Conservation (phyloP, 176 grass and related monocot genomes). For the Musa schizocarpa region DNA sequence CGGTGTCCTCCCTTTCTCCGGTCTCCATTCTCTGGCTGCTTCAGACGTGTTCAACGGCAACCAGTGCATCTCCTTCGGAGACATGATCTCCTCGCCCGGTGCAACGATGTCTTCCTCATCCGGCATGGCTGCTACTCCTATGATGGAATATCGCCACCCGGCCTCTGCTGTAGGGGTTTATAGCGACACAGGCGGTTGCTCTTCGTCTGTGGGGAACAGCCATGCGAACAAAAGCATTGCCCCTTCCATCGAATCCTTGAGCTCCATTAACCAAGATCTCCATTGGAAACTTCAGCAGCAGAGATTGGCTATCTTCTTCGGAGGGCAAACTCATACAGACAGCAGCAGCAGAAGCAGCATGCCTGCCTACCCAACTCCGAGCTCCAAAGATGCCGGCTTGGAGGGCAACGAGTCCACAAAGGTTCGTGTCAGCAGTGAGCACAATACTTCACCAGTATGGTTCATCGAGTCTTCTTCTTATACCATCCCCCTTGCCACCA, state of each 20-base stretch:
- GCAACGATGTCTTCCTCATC: not conserved
- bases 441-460: conserved; percentile 16
- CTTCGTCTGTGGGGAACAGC: conserved; percentile 8
- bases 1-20: conserved; percentile 39
- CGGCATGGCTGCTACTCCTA: not conserved
- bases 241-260: conserved; percentile 87
- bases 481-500: not conserved
- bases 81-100: conserved; percentile 24
- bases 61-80: conserved; percentile 51
- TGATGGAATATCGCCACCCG: conserved; percentile 14
- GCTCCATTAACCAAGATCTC: conserved; percentile 96
- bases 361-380: not conserved
- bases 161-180: not conserved
- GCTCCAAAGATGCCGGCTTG: not conserved
- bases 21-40: conserved; percentile 30
- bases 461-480: conserved; percentile 15
- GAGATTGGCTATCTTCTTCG: conserved; percentile 63
- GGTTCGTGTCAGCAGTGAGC: not conserved
- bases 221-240: conserved; percentile 48
- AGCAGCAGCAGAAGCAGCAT: not conserved
- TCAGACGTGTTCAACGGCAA: conserved; percentile 19
- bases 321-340: conserved; percentile 27
- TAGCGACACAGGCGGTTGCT: not conserved
- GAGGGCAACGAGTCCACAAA: not conserved
- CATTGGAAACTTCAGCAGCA: conserved; percentile 98